A percentile compares a stretch with the other conserved stretches of the same genome.
These are phyloP conservation scores for Saccharomyces mikatae DNA, from an alignment of 805 yeast genomes.

Conservation along the genomic window DNA sequence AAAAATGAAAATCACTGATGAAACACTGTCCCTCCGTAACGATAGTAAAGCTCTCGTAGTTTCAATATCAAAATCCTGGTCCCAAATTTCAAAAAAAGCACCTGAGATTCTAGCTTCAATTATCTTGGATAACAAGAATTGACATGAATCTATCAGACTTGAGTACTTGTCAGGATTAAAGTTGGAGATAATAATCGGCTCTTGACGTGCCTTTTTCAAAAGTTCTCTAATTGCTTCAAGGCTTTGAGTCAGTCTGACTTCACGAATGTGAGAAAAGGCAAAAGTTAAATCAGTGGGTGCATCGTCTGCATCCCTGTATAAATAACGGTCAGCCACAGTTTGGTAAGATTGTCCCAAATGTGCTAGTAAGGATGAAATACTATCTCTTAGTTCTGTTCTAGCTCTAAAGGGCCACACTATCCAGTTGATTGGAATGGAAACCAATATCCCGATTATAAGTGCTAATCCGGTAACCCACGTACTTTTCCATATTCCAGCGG, in stretches of 20 bases:
- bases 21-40: constrained; percentile 40
- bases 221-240: constrained; percentile 34
- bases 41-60: constrained; percentile 35
- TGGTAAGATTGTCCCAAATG: constrained; percentile 42
- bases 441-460: constrained; percentile 33
- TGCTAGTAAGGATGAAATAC: constrained; percentile 34
- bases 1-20: constrained; percentile 38
- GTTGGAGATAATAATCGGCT: constrained; percentile 31
- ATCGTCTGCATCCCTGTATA: constrained; percentile 41
- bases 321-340: constrained; percentile 39
- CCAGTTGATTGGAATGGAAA: constrained; percentile 37
- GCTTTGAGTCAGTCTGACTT: constrained; percentile 40
- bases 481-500: constrained; percentile 29
- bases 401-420: constrained; percentile 43
- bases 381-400: constrained; percentile 34
- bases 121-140: constrained; percentile 34
- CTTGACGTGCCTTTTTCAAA: constrained; percentile 31
- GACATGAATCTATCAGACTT: constrained; percentile 33
- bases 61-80: constrained; percentile 33
- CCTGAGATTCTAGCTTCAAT: constrained; percentile 46
- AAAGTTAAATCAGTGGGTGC: constrained; percentile 39
- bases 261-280: constrained; percentile 39
- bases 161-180: constrained; percentile 32
- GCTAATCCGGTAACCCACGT: constrained; percentile 37
- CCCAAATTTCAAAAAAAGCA: constrained; percentile 39